Percentiles rank a stretch among this genome's conserved stretches.
These are phyloP conservation scores for Eruca vesicaria DNA, from an alignment of 441 rosid genomes.

Conservation along the genomic window DNA sequence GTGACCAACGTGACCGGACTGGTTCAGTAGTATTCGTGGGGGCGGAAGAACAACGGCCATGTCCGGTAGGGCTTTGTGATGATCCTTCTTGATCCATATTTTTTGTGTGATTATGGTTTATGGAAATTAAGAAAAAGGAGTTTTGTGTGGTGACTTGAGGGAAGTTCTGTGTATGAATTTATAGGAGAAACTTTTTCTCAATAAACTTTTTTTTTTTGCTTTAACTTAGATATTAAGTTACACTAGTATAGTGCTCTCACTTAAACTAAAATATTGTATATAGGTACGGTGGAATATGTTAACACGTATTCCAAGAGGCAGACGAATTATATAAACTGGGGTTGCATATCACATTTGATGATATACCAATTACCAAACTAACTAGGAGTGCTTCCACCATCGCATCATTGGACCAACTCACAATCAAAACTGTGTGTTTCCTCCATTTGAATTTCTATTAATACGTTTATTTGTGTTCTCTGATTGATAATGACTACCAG, in stretches of 20 bases:
- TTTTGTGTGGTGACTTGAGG: slow-evolving; percentile 10
- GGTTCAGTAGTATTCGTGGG: slow-evolving; percentile 20
- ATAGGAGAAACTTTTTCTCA: slow-evolving; percentile 7
- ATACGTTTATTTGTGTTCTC: background rate
- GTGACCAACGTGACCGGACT: slow-evolving; percentile 69
- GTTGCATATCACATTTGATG: slow-evolving; percentile 9
- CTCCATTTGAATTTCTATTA: background rate
- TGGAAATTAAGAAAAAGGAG: background rate
- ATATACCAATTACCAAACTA: background rate
- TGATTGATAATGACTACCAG: background rate
- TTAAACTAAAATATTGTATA: slow-evolving; percentile 5
- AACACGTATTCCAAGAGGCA: slow-evolving; percentile 22
- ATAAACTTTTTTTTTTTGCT: background rate
- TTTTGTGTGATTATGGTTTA: background rate
- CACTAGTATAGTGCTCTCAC: slow-evolving; percentile 7
- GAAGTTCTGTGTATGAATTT: slow-evolving; percentile 5
- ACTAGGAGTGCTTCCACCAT: background rate
- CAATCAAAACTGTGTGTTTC: background rate
- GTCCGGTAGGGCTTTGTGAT: background rate
- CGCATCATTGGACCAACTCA: slow-evolving; percentile 1
- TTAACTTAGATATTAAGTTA: slow-evolving; percentile 30
- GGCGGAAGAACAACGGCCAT: background rate
- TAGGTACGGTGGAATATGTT: slow-evolving; percentile 16
- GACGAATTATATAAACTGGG: background rate
- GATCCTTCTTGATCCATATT: slow-evolving; percentile 27